Evolutionary conservation across 163 green algal species (phyloP).

Genomic region (Scenedesmus sp.): DNA sequence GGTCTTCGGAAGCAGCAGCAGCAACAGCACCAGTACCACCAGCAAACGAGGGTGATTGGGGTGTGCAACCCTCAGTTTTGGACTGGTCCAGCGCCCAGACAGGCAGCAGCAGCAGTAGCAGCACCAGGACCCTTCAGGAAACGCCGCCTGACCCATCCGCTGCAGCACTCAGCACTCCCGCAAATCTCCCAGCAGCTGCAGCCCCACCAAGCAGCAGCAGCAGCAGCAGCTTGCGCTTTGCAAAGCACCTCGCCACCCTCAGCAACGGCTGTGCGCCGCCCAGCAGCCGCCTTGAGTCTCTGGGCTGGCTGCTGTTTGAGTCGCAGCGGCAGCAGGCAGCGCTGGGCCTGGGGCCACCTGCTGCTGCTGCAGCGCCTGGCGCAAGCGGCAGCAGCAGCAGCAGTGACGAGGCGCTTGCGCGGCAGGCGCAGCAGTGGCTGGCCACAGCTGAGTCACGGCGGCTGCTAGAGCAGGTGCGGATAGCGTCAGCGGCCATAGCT

Average conservation of each 20-base stretch:
- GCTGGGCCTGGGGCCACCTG: not conserved
- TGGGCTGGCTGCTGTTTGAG: slow-evolving; percentile 29
- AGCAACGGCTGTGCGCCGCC: slow-evolving; percentile 22
- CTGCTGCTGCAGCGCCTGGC: not conserved
- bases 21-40: not conserved
- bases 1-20: not conserved
- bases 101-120: not conserved
- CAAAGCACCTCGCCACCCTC: not conserved
- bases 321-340: slow-evolving; percentile 13
- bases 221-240: not conserved
- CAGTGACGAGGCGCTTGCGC: not conserved
- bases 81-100: not conserved
- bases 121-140: not conserved
- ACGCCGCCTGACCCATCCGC: not conserved
- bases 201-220: not conserved
- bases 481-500: too few relatives aligned
- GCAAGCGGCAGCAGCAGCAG: slow-evolving; percentile 3
- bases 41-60: not conserved
- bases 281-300: not conserved
- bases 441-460: not conserved
- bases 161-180: not conserved
- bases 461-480: slow-evolving; percentile 17
- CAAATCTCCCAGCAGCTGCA: not conserved
- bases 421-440: slow-evolving; percentile 13
- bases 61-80: not conserved